Evolutionary conservation across 2,329 filamentous ascomycete genomes (phyloP).

Genomic region (Colletotrichum sp.): DNA sequence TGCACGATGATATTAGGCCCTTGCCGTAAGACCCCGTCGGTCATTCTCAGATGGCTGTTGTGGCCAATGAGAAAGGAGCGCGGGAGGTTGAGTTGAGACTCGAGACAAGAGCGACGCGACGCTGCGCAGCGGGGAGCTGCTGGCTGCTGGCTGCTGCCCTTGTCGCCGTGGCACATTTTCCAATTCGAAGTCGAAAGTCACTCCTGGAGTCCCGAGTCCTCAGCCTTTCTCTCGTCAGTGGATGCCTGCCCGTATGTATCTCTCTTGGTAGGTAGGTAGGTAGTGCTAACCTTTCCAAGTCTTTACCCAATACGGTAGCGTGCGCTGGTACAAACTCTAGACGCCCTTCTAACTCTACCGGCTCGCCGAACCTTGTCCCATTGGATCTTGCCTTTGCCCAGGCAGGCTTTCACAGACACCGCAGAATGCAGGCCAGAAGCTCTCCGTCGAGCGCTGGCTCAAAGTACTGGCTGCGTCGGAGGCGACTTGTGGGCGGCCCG

Average conservation of each 20-base stretch:
- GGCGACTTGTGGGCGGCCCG: background rate
- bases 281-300: background rate
- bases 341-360: background rate
- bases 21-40: background rate
- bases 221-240: background rate
- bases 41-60: background rate
- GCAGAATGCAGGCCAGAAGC: background rate
- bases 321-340: background rate
- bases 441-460: background rate
- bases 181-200: background rate
- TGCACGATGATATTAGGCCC: constrained; percentile 9
- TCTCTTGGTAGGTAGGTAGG: background rate
- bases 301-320: background rate
- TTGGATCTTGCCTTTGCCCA: background rate
- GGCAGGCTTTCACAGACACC: background rate
- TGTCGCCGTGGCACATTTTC: background rate
- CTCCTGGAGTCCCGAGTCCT: background rate
- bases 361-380: background rate
- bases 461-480: background rate
- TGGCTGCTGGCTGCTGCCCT: background rate
- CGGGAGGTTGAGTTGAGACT: constrained; percentile 2
- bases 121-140: background rate
- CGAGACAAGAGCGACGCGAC: background rate
- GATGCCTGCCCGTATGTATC: background rate
- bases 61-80: background rate